Base-by-base conservation (phyloP, 352 stramenopile genomes). In the Globisporangium nodosum region DNA sequence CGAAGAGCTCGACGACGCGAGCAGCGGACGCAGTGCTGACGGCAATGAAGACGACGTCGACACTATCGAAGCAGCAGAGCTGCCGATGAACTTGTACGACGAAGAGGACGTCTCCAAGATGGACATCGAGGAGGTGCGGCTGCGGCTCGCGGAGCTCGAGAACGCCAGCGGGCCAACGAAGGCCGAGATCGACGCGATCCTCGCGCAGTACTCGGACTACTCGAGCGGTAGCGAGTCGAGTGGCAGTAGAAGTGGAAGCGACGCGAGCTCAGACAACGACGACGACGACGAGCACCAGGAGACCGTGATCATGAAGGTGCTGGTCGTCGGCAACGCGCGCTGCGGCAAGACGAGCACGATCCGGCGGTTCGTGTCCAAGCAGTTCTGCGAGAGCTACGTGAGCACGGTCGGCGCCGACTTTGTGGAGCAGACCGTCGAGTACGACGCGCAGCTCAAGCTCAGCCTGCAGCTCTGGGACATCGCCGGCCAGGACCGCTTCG, bases 301-400 rank as follows among this genome's bases (percentile, higher is more conserved):
- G 54, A 79, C 69, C 1, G 66, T 88, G 33, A 90, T 88, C 55
- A 81, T 93, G 67, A 96, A 95, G 60, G 74, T 96, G 35, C 59
- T 95, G n/a, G 74, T 94, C 24, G 80, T 95, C 13, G 87, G 87
- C 48, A 96, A 94, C 47, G 85, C 85, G 35, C 88, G 88, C 16
- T 94, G 85, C 24, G 85, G 87, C n/a, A 96, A 96, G 68, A 93
- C 87, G 7, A 92, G 85, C 52, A 87, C 82, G 21, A 95, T 94
- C 58, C 75, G 80, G 20, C 76, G 82, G 4, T 92, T 88, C 43
- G 86, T 90, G 16, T 65, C 75, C 30, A 66, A 78, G 31, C 63
- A 86, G 11, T 96, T 95, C 47, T 78, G 61, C n/a, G 79, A 88
- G n/a, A 70, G 78, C 55, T 96, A 96, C 58, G 74, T 82, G 55